Conservation (phyloP, 139 green algal genomes). For the Chlorella sorokiniana region DNA sequence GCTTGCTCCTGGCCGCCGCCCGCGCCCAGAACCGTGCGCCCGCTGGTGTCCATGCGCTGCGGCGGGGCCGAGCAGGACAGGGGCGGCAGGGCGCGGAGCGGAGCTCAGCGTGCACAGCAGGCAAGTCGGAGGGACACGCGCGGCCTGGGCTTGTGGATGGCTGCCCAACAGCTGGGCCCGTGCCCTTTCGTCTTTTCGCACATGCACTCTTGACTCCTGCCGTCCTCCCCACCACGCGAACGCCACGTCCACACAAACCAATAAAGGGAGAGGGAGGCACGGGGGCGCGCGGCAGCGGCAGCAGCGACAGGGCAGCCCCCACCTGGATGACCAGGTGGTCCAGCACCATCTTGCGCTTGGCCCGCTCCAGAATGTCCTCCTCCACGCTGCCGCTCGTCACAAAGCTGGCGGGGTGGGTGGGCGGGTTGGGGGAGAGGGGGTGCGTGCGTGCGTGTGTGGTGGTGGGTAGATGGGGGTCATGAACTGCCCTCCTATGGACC, state of each 20-base stretch:
- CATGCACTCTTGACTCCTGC: too few relatives aligned
- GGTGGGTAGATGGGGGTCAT: too few relatives aligned
- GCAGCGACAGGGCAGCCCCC: neutral
- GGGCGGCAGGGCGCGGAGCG: neutral
- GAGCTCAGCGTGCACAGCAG: slow-evolving; percentile 35
- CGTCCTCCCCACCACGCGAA: too few relatives aligned
- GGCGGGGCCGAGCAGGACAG: too few relatives aligned
- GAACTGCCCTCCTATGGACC: too few relatives aligned
- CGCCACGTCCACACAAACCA: too few relatives aligned
- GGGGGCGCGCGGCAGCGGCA: neutral
- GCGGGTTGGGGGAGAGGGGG: neutral
- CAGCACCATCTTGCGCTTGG: slow-evolving; percentile 97
- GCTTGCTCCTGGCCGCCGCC: slow-evolving; percentile 42
- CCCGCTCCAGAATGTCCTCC: slow-evolving; percentile 93
- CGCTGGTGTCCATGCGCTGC: slow-evolving; percentile 87
- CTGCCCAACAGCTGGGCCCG: too few relatives aligned
- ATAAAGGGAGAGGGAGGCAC: too few relatives aligned
- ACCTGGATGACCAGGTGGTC: slow-evolving; percentile 95
- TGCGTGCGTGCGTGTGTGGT: too few relatives aligned
- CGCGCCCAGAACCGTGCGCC: slow-evolving; percentile 76
- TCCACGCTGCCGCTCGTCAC: slow-evolving; percentile 88
- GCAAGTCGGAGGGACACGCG: neutral
- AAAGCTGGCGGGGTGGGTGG: slow-evolving; percentile 55
- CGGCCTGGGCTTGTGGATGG: too few relatives aligned
- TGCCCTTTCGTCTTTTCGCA: too few relatives aligned